Conservation (phyloP, 2,329 filamentous ascomycete species). For the Biscogniauxia sp. region DNA sequence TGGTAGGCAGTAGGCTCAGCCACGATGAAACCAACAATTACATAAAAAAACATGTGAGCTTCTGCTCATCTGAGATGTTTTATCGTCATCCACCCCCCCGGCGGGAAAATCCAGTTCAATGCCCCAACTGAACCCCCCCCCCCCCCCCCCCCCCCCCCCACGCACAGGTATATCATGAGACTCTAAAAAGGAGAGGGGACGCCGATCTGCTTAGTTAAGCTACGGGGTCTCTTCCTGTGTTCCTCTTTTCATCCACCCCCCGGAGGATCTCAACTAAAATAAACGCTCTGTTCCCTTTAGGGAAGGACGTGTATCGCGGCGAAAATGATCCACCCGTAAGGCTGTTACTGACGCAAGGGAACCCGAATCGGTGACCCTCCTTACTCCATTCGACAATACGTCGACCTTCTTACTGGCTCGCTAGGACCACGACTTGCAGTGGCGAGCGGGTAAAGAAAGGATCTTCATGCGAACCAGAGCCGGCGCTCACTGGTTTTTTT, state of each 20-base stretch:
- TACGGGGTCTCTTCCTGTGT: neutral
- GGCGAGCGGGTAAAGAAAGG: neutral
- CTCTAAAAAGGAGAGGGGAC: neutral
- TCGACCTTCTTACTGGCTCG: neutral
- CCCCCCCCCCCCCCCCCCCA: no score
- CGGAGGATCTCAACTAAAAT: neutral
- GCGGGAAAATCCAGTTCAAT: neutral
- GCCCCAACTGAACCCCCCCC: no score
- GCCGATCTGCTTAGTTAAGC: neutral
- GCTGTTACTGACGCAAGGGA: conserved; percentile 12
- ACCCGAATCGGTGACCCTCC: conserved; percentile 5
- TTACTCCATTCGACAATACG: neutral
- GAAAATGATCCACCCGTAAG: conserved; percentile 17
- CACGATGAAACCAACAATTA: conserved; percentile 16
- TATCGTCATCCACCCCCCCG: conserved; percentile 13
- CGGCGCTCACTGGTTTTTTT: conserved; percentile 9
- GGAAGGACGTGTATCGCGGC: neutral
- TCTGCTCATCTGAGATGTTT: conserved; percentile 6
- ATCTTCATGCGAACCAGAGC: neutral
- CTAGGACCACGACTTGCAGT: neutral
- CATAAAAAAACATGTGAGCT: conserved; percentile 15
- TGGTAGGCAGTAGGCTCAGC: conserved; percentile 19
- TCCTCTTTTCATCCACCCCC: neutral
- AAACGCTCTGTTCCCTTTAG: neutral
- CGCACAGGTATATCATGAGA: neutral